phyloP scores from a whole-genome alignment of 192 early-diverging fungal species.

The Entophlyctis luteolus region DNA sequence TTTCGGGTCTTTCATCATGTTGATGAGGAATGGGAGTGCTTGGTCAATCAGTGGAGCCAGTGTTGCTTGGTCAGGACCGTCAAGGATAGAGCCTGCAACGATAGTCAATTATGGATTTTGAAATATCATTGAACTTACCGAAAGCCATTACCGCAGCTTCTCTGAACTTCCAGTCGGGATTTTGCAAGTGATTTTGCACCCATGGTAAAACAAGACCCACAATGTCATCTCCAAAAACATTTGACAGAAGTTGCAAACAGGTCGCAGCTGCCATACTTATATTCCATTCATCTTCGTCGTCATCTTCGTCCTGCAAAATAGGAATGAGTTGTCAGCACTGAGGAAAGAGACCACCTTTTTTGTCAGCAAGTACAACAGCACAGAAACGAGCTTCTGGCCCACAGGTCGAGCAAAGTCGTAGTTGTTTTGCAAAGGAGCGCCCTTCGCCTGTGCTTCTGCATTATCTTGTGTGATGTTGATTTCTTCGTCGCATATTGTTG shows the following conservation, averaged over 20 bases:
- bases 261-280: constrained; percentile 96
- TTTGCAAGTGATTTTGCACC: constrained; percentile 80
- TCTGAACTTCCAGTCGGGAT: constrained; percentile 85
- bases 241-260: constrained; percentile 83
- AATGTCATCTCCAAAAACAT: constrained; percentile 74
- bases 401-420: constrained; percentile 73
- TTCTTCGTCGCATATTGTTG: constrained; percentile 95
- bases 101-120: neutral
- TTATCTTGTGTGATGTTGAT: constrained; percentile 14
- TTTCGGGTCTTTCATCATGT: constrained; percentile 79
- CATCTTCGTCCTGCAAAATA: constrained; percentile 79
- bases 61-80: constrained; percentile 66
- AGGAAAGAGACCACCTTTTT: constrained; percentile 56
- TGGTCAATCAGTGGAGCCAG: constrained; percentile 30
- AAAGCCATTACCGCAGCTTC: constrained; percentile 98
- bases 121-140: constrained; percentile 46
- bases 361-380: constrained; percentile 83
- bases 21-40: constrained; percentile 79
- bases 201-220: constrained; percentile 84
- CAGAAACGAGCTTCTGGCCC: constrained; percentile 76
- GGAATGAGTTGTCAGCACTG: neutral
- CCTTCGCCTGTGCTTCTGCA: neutral
- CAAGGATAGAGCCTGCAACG: constrained; percentile 77
- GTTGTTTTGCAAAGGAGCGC: neutral
- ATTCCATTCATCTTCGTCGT: constrained; percentile 99